Conservation (phyloP, 1,139 yeast species). For the Debaryomyces singareniensis region DNA sequence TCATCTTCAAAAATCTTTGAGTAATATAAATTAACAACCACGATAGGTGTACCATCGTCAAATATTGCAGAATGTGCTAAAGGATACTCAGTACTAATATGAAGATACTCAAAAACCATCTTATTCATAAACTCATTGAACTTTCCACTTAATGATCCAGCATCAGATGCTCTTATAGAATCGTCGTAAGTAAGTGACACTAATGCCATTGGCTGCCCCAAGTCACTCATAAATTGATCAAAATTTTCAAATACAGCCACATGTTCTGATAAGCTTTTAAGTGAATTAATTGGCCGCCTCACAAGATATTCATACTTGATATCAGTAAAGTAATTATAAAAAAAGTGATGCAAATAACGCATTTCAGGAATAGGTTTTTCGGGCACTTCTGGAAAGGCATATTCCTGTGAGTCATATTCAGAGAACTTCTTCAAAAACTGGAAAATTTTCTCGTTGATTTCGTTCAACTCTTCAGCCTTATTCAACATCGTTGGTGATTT, state of each 20-base stretch:
- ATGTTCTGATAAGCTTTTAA: constrained; percentile 19
- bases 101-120: constrained; percentile 51
- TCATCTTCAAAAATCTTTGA: constrained; percentile 41
- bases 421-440: constrained; percentile 34
- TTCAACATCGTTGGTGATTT: constrained; percentile 54
- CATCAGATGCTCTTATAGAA: constrained; percentile 33
- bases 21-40: constrained; percentile 48
- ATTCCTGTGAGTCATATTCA: constrained; percentile 11
- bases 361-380: constrained; percentile 39
- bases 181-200: constrained; percentile 49
- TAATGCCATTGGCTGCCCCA: constrained; percentile 37
- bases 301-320: constrained; percentile 39
- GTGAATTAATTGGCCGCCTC: constrained; percentile 15
- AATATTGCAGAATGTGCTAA: constrained; percentile 61
- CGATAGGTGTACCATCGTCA: constrained; percentile 66
- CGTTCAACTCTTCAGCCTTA: constrained; percentile 36
- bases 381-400: constrained; percentile 19
- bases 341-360: constrained; percentile 57
- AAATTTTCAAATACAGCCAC: constrained; percentile 19
- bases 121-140: constrained; percentile 72
- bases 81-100: constrained; percentile 34
- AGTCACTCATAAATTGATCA: constrained; percentile 22
- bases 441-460: constrained; percentile 40
- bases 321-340: constrained; percentile 54
- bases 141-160: constrained; percentile 41